Percentiles rank a stretch among this genome's conserved stretches.
phyloP scores from a whole-genome alignment of 352 stramenopile genomes.

The Phytophthora quininea region DNA sequence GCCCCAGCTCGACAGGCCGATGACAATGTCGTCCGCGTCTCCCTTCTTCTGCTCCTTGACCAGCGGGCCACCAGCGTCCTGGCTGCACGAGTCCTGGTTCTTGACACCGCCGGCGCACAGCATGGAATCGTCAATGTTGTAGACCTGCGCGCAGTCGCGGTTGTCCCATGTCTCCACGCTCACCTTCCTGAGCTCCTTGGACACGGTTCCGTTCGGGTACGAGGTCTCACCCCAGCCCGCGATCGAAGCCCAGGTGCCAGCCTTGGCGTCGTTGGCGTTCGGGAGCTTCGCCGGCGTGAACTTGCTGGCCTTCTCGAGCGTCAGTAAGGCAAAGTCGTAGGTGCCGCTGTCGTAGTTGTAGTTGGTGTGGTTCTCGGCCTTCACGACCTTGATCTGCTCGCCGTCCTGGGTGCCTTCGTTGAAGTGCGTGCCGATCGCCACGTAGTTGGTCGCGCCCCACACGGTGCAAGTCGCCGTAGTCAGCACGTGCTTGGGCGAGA shows the following conservation, averaged over 20 bases:
- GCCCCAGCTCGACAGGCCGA: slow-evolving; percentile 54
- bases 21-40: slow-evolving; percentile 16
- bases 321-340: slow-evolving; percentile 45
- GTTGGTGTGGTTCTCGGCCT: not conserved
- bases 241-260: slow-evolving; percentile 25
- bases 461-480: slow-evolving; percentile 5
- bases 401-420: slow-evolving; percentile 9
- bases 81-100: slow-evolving; percentile 31
- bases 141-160: slow-evolving; percentile 23
- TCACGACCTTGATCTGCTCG: slow-evolving; percentile 12
- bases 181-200: slow-evolving; percentile 33
- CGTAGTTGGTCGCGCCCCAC: not conserved
- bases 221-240: slow-evolving; percentile 27
- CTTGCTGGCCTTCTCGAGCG: slow-evolving; percentile 32
- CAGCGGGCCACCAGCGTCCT: slow-evolving; percentile 51
- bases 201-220: slow-evolving; percentile 15
- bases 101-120: slow-evolving; percentile 41
- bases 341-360: slow-evolving; percentile 2
- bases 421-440: slow-evolving; percentile 7
- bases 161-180: slow-evolving; percentile 35
- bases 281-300: slow-evolving; percentile 34
- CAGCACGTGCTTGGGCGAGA: slow-evolving; percentile 9
- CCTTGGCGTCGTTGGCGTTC: slow-evolving; percentile 19
- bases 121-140: slow-evolving; percentile 37
- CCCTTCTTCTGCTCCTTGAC: slow-evolving; percentile 12